Evolutionary conservation across 345 rosid genomes (phyloP), one percentile per base, ranked within the genome.

Genomic region (Dipteronia dyeriana): DNA sequence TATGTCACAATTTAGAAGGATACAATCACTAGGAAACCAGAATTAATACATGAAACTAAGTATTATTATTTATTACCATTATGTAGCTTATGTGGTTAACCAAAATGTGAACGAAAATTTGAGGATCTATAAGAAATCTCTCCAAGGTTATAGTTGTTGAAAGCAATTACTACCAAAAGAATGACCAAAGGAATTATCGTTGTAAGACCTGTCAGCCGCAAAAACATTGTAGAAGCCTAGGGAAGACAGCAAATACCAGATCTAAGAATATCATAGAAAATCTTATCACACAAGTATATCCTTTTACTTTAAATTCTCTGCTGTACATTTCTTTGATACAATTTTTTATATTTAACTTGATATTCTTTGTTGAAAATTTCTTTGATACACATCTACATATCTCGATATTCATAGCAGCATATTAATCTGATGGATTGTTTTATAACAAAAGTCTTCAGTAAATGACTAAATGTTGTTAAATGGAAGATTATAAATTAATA

Each of bases 61-160:
- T 49, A 68, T 47, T 68, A 68, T 68, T 20, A 34, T 23, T 47
- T 68, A 68, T 68, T 20, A 34, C 47, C 2, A 68, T 49, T 51
- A 14, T 14, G 10, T 47, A 68, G 12, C 20, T 13, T 12, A 2
- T 31, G 13, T 23, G 20, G 12, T 13, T 43, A 41, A 31, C 5
- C 34, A 31, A 31, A 31, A 31, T 31, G 34, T 31, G 34, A 3
- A 31, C 0, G 34, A 29, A 23, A 68, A 23, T 13, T 23, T 68
- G 7, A 16, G 26, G 14, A 43, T 17, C 7, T 43, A 11, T 11
- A 51, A 12, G 34, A 20, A 68, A 43, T 67, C 11, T 47, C 49
- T 68, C 59, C 22, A 14, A 16, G 56, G 16, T 51, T 51, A 14
- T 31, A 34, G 22, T 7, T 23, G 12, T 43, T 68, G 72, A 22